phyloP scores from a whole-genome alignment of 177 flowering plant genomes.

The Telopea speciosissima region DNA sequence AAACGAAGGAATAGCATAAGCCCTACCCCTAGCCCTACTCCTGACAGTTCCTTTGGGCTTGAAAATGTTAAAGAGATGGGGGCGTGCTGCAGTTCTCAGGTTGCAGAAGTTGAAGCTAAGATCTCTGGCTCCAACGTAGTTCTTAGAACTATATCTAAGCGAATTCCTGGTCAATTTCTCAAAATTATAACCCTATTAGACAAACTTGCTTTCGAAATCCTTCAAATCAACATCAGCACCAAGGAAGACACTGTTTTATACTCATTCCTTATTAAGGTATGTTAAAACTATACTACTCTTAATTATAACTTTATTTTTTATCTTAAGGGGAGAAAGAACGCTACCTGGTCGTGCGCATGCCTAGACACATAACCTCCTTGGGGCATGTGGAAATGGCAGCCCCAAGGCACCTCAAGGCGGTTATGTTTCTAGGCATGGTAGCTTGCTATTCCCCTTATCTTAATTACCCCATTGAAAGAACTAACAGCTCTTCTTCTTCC shows the following conservation, averaged over 20 bases:
- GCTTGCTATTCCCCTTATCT: too few species aligned
- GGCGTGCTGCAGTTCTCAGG: slow-evolving; percentile 71
- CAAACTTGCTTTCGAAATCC: slow-evolving; percentile 62
- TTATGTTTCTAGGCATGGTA: too few species aligned
- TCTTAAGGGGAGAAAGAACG: too few species aligned
- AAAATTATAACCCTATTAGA: slow-evolving; percentile 64
- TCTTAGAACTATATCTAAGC: slow-evolving; percentile 47
- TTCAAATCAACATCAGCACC: slow-evolving; percentile 84
- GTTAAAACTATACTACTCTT: background rate
- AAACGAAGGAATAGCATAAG: slow-evolving; percentile 72
- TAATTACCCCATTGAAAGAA: too few species aligned
- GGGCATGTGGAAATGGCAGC: too few species aligned
- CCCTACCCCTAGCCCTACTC: slow-evolving; percentile 55
- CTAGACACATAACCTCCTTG: too few species aligned
- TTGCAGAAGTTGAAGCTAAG: slow-evolving; percentile 87
- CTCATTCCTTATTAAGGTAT: slow-evolving; percentile 84
- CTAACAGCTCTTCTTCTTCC: background rate
- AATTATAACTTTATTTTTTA: too few species aligned
- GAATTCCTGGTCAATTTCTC: slow-evolving; percentile 67
- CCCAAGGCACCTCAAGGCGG: too few species aligned
- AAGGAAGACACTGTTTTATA: slow-evolving; percentile 93
- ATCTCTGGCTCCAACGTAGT: slow-evolving; percentile 78
- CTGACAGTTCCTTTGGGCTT: slow-evolving; percentile 22
- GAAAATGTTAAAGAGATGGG: slow-evolving; percentile 48
- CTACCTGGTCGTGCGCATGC: too few species aligned